Evolutionary conservation across 371 early-diverging fungal species (phyloP).

Genomic region (Rhizopus microsporus): DNA sequence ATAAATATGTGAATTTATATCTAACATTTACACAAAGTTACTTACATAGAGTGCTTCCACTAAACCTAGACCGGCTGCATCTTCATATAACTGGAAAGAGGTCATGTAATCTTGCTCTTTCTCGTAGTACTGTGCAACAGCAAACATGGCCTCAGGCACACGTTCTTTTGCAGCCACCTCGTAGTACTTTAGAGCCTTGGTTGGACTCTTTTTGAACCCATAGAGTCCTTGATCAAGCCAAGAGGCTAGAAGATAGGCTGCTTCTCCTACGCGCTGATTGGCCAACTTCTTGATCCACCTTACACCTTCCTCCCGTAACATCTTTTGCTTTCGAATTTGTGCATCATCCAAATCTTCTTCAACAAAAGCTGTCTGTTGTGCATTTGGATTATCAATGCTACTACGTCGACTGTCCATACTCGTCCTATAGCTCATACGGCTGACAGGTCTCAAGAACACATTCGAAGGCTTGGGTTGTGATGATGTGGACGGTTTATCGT

Average conservation of each 20-base stretch:
- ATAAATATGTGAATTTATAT: not conserved
- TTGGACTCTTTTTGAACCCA: slow-evolving; percentile 52
- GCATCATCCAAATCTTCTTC: not conserved
- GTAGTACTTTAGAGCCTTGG: slow-evolving; percentile 50
- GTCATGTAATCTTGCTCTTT: slow-evolving; percentile 59
- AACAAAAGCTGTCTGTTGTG: not conserved
- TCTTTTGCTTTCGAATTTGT: slow-evolving; percentile 16
- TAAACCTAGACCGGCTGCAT: slow-evolving; percentile 70
- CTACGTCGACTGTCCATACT: slow-evolving; percentile 23
- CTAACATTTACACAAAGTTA: not conserved
- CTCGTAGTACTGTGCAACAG: slow-evolving; percentile 48
- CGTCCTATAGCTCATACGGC: not conserved
- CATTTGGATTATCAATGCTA: slow-evolving; percentile 16
- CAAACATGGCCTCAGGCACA: slow-evolving; percentile 44
- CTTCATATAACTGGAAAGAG: slow-evolving; percentile 74
- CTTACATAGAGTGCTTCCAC: slow-evolving; percentile 70
- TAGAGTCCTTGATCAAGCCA: slow-evolving; percentile 72
- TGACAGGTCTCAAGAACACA: slow-evolving; percentile 8
- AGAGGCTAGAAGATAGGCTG: slow-evolving; percentile 65
- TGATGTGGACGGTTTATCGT: slow-evolving; percentile 14
- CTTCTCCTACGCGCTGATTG: slow-evolving; percentile 69
- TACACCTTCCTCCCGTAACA: slow-evolving; percentile 59
- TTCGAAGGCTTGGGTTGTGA: slow-evolving; percentile 11
- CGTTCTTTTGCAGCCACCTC: slow-evolving; percentile 34
- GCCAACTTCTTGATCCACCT: slow-evolving; percentile 75